phyloP scores from a whole-genome alignment of 2,329 filamentous ascomycete genomes.

The Pseudocercospora fijiensis region DNA sequence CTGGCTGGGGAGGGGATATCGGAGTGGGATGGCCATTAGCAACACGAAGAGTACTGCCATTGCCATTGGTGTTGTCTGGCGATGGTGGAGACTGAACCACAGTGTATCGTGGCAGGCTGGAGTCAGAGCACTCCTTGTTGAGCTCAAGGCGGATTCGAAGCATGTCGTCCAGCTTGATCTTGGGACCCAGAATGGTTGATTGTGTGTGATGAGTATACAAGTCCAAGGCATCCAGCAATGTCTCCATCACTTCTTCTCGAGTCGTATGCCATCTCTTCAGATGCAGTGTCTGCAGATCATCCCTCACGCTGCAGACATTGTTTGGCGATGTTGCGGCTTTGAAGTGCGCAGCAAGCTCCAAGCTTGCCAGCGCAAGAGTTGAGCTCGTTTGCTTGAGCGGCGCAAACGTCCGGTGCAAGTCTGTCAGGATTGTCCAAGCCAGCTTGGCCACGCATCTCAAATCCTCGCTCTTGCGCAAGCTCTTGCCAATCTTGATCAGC shows the following conservation, averaged over 20 bases:
- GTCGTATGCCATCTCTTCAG: conserved; percentile 49
- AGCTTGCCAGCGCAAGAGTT: conserved; percentile 77
- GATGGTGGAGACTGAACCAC: conserved; percentile 30
- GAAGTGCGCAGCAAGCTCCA: conserved; percentile 76
- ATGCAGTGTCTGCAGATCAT: conserved; percentile 43
- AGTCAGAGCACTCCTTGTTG: conserved; percentile 73
- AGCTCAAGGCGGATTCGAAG: conserved; percentile 83
- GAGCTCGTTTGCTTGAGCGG: conserved; percentile 85
- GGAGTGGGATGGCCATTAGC: conserved; percentile 39
- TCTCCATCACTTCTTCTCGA: conserved; percentile 62
- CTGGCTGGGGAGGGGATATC: conserved; percentile 35
- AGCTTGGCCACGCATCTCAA: conserved; percentile 45
- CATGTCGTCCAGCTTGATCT: conserved; percentile 73
- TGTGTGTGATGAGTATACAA: conserved; percentile 83
- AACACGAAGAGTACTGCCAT: conserved; percentile 34
- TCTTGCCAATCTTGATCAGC: conserved; percentile 67
- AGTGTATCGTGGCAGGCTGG: conserved; percentile 62
- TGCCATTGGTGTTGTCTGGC: conserved; percentile 37
- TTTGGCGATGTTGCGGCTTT: conserved; percentile 29
- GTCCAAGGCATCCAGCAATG: conserved; percentile 84
- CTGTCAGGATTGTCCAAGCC: conserved; percentile 80
- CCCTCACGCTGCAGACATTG: conserved; percentile 24
- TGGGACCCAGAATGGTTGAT: conserved; percentile 69
- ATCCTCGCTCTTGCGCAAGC: conserved; percentile 50
- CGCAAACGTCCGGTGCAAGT: conserved; percentile 89